Base-by-base conservation (phyloP, 2,329 filamentous ascomycete species). In the Fusarium sp. region DNA sequence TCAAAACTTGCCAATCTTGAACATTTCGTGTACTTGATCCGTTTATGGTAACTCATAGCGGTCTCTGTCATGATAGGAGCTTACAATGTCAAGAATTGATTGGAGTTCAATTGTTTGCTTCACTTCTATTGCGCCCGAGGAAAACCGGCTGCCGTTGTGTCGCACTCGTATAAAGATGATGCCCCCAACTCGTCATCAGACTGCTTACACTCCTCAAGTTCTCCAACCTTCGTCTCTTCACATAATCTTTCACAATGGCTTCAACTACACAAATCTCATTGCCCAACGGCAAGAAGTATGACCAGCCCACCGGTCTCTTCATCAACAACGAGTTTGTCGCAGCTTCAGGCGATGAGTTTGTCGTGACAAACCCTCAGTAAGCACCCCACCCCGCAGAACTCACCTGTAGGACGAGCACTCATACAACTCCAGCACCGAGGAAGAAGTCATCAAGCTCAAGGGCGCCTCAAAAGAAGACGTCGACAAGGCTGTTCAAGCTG, bases 301-400 rank as follows among this genome's bases (percentile, higher is more conserved):
- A 91, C 83, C 75, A 77, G 29, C 75, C 75, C 1, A 75, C 71
- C 1, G 75, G 75, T 30, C 66, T 77, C 18, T 77, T 77, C 55
- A 77, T 77, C 44, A 71, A 75, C 44, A 76, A 76, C 16, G 62
- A 75, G 34, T 76, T 75, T 40, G 66, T 77, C 20, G 30, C 67
- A 43, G 73, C 63, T 25, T 64, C 66, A 25, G 73, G 73, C 16
- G 64, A 72, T 18, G 64, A 75, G n/a, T 75, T 75, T 30, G 32
- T 43, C 3, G 70, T 75, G 30, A 57, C 65, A 43, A 70, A 75
- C 44, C 73, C 73, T 18, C 51, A 57, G 72, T 74, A 58, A 57
- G 62, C 10, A 29, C 5, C 10, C 20, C 6, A 18, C 1, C 9
- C 15, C 9, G 0, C 6, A 20, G 5, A 1, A 16, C 15, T 22